A percentile compares a stretch with the other conserved stretches of the same genome.
Evolutionary conservation across 345 rosid genomes (phyloP).

Genomic region (Iberis pinnata): DNA sequence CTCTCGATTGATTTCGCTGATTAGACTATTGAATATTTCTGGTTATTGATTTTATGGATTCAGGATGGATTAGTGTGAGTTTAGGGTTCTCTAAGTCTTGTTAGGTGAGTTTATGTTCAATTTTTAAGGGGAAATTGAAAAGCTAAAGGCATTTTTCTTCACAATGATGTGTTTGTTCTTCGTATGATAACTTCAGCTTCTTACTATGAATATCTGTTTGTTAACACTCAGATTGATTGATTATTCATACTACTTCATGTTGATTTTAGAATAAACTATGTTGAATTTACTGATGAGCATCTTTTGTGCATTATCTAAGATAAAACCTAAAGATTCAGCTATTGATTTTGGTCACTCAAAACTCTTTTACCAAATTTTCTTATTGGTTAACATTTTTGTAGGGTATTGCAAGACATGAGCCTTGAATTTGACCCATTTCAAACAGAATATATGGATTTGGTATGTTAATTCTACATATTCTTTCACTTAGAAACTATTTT

Average conservation of each 20-base stretch:
- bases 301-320: neutral
- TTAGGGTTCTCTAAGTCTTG: slow-evolving; percentile 9
- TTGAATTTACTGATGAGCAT: neutral
- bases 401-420: slow-evolving; percentile 67
- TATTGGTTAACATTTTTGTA: slow-evolving; percentile 27
- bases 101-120: slow-evolving; percentile 5
- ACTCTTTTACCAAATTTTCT: no score
- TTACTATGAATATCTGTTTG: neutral
- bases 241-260: neutral
- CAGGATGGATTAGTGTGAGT: neutral
- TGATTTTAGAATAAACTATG: neutral
- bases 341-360: neutral
- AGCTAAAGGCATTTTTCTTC: slow-evolving; percentile 6
- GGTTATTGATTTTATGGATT: slow-evolving; percentile 2
- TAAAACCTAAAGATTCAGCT: neutral
- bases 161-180: neutral
- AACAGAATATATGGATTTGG: slow-evolving; percentile 53
- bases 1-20: slow-evolving; percentile 2
- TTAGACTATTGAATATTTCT: neutral
- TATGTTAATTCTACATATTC: slow-evolving; percentile 34
- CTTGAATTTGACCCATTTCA: slow-evolving; percentile 50
- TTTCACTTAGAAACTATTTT: slow-evolving; percentile 4
- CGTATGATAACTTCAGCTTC: neutral
- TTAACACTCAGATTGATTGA: slow-evolving; percentile 1
- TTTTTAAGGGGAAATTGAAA: neutral